Base-by-base conservation (phyloP, 2,329 filamentous ascomycete genomes). In the Stemphylium beticola region DNA sequence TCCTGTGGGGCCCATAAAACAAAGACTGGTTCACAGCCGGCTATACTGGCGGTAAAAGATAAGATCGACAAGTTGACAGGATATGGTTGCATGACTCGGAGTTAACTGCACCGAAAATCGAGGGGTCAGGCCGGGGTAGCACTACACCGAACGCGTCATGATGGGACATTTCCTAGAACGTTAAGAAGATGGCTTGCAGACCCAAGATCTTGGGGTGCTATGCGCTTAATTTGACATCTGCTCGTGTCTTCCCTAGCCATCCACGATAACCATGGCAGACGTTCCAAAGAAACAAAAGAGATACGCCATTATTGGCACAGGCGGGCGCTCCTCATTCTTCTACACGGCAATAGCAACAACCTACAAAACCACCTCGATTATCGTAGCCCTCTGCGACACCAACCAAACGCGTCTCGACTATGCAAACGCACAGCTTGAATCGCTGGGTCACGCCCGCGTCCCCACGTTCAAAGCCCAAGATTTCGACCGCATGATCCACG, bases 391-490 rank as follows among this genome's bases (percentile, higher is more conserved):
- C 49, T 86, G 84, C 69, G 85, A 87, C 63, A 85, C 81, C 4
- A 87, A 87, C 67, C 79, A 83, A 60, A 86, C 84, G 0, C 83
- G 84, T 4, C 80, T 87, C 76, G 72, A 82, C 62, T 82, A 81
- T 69, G 84, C 83, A 59, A 85, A 84, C 67, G 66, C 71, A 2
- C 79, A 77, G 44, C 75, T 86, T 10, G 65, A 75, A 31, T 55
- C 71, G 0, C 70, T 86, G 1, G 80, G 82, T 20, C 78, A 84
- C 60, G 68, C 60, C 2, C 62, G 73, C 2, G 77, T 87, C 0
- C 83, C 84, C 2, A 84, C 82, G 0, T 87, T 81, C 68, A 75
- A 78, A 24, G 83, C 84, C 0, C 55, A 70, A 11, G 77, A 83
- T 61, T 87, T 87, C 60, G 84, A 86, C 65, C 72, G 73, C 42